phyloP scores from a whole-genome alignment of 1,284 basidiomycete genomes.

The Heliocybe sulcata region DNA sequence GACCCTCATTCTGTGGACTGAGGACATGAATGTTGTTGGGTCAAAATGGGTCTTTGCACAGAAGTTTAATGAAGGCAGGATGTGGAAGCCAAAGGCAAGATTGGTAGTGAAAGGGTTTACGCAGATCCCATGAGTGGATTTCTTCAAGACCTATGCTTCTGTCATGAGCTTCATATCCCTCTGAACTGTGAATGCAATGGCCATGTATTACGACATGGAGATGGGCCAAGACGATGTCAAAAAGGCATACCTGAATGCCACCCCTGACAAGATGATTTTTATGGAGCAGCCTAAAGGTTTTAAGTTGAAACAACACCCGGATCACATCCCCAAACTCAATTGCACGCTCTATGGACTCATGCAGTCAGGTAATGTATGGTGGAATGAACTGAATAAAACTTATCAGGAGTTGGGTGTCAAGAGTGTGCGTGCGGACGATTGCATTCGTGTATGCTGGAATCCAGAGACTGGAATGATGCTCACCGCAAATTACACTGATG shows the following conservation, averaged over 20 bases:
- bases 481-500: not conserved
- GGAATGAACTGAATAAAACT: not conserved
- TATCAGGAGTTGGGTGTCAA: not conserved
- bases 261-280: conserved; percentile 12
- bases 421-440: not conserved
- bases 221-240: not conserved
- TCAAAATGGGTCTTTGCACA: not conserved
- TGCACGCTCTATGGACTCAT: conserved; percentile 13
- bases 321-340: conserved; percentile 5
- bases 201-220: too few species aligned
- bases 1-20: not conserved
- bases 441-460: not conserved
- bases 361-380: conserved; percentile 9
- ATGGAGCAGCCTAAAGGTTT: conserved; percentile 11
- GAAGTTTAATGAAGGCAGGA: not conserved
- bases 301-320: conserved; percentile 1
- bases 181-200: not conserved
- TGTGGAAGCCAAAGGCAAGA: conserved; percentile 4
- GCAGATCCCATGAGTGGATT: conserved; percentile 20
- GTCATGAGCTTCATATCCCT: conserved; percentile 10
- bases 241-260: conserved; percentile 8
- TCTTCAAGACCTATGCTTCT: conserved; percentile 21
- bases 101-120: conserved; percentile 15
- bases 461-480: not conserved
- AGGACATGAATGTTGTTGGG: not conserved